A percentile compares a stretch with the other conserved stretches of the same genome.
Evolutionary conservation across 2,329 filamentous ascomycete species (phyloP).

Genomic region (Cladosporium oxysporum): DNA sequence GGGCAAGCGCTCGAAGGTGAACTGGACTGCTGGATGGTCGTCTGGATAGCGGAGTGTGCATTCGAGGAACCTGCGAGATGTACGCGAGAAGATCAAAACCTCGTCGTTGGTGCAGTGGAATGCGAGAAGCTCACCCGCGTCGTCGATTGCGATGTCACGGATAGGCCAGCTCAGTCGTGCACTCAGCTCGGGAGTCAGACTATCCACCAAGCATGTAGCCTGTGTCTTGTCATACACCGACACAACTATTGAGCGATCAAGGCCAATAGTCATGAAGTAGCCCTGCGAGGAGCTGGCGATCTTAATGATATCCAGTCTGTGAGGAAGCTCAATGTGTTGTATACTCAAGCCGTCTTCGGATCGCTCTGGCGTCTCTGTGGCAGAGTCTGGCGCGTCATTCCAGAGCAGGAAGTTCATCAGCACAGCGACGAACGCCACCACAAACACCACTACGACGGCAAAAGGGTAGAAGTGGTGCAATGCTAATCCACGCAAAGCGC

Average conservation of each 20-base stretch:
- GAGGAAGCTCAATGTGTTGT: conserved; percentile 62
- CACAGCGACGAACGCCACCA: conserved; percentile 65
- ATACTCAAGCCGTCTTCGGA: conserved; percentile 59
- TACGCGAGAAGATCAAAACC: conserved; percentile 65
- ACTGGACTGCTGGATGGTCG: conserved; percentile 61
- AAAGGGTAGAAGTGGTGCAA: conserved; percentile 71
- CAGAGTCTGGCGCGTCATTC: conserved; percentile 55
- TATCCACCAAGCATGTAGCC: conserved; percentile 25
- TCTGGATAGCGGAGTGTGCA: conserved; percentile 57
- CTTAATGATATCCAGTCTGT: conserved; percentile 69
- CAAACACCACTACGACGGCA: conserved; percentile 61
- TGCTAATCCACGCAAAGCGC: conserved; percentile 50
- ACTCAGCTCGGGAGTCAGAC: conserved; percentile 27
- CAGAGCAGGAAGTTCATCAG: conserved; percentile 75
- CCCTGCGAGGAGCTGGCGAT: conserved; percentile 64
- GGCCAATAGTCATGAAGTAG: conserved; percentile 66
- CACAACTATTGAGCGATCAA: conserved; percentile 64
- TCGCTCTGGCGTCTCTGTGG: conserved; percentile 48
- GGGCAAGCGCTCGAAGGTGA: conserved; percentile 60
- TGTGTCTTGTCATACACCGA: conserved; percentile 27
- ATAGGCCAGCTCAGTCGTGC: conserved; percentile 35
- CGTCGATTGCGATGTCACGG: conserved; percentile 65
- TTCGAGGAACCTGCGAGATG: conserved; percentile 58
- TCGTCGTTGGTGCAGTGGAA: conserved; percentile 61
- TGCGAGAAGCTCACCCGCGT: conserved; percentile 65